Base-by-base conservation (phyloP, 2,329 filamentous ascomycete genomes). In the Hymenoscyphus fructigenus region DNA sequence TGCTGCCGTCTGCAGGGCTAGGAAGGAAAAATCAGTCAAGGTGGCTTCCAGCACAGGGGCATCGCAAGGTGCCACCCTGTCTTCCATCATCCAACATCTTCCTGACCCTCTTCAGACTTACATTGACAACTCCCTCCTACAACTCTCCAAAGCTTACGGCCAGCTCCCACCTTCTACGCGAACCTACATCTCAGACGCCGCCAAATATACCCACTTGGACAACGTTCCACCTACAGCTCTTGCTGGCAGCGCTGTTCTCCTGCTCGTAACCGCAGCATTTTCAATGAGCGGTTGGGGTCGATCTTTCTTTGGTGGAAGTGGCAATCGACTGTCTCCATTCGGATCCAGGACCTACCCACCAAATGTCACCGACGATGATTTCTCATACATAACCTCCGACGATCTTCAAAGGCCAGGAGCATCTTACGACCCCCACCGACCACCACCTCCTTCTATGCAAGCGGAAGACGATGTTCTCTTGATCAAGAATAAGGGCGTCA, bases 381-480 rank as follows among this genome's bases (percentile, higher is more conserved):
- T 88, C 76, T 89, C 87, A 75, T 93, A 94, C 80, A 93, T 93
- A 74, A 92, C 90, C n/a, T 88, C 88, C 32, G 86, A 91, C 72
- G 90, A 93, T 72, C 77, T 93, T 47, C 82, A 85, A 66, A 77
- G 80, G 41, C 76, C 76, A 29, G 77, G 74, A 66, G 75, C 73
- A 75, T 72, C 77, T n/a, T 81, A 83, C 67, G 79, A 81, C 64
- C 76, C 79, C 32, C 76, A 77, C 60, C 73, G 76, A 53, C 75
- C 73, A 59, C 75, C 78, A 32, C 78, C 75, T 20, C 72, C 75
- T 5, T 74, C 76, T 2, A 74, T 76, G 68, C 78, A 75, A 68
- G 78, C 70, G 73, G 88, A 91, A 67, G 90, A 91, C 66, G 91
- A 93, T 72, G 81, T 92, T 12, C 79, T 93, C 34, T 77, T 91